Percentiles rank a stretch among this genome's conserved stretches.
Evolutionary conservation across 1,284 basidiomycete species (phyloP).

Genomic region (Fomitopsis schrenkii): DNA sequence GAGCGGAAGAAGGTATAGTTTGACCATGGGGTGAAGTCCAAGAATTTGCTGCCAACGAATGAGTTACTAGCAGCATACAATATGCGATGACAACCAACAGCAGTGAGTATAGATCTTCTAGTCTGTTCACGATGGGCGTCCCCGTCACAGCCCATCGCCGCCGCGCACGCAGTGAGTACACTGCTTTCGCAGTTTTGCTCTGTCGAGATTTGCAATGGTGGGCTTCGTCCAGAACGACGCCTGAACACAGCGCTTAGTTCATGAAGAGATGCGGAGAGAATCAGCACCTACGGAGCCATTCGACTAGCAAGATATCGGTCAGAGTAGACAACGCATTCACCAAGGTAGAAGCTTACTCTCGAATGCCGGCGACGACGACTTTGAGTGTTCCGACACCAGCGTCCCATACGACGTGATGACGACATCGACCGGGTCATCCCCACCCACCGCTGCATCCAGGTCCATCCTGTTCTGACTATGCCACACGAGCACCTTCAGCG

Average conservation of each 20-base stretch:
- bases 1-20: conserved; percentile 85
- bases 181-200: conserved; percentile 89
- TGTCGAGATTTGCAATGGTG: conserved; percentile 93
- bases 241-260: conserved; percentile 8
- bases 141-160: conserved; percentile 92
- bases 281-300: conserved; percentile 58
- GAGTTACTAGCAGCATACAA: neutral
- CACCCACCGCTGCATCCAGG: conserved; percentile 42
- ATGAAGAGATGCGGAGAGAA: neutral
- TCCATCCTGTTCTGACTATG: conserved; percentile 82
- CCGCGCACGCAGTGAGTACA: conserved; percentile 78
- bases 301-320: conserved; percentile 38
- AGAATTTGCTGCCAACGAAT: conserved; percentile 65
- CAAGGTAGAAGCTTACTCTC: conserved; percentile 50
- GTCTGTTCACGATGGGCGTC: conserved; percentile 93
- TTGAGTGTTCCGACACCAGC: conserved; percentile 79
- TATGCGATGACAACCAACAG: conserved; percentile 45
- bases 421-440: conserved; percentile 51
- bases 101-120: conserved; percentile 91
- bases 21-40: conserved; percentile 90
- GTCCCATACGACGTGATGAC: conserved; percentile 91
- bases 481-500: conserved; percentile 74
- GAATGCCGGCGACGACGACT: conserved; percentile 63
- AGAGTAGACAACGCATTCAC: neutral
- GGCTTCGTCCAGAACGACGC: conserved; percentile 83